Evolutionary conservation across 1,284 basidiomycete genomes (phyloP).

Genomic region (Coniferiporia weirii): DNA sequence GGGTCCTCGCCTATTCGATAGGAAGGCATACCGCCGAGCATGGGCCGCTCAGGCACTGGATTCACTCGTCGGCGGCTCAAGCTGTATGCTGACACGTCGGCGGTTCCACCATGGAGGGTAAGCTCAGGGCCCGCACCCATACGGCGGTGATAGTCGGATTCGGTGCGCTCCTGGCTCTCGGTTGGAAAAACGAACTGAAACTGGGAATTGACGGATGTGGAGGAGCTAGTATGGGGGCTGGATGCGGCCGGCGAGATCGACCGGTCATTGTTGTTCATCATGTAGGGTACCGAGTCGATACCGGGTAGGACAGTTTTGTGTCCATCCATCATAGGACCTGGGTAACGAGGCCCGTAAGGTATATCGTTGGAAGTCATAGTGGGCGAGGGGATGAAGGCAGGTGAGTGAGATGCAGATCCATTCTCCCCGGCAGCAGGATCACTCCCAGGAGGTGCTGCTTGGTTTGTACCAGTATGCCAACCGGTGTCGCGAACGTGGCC

Average conservation of each 20-base stretch:
- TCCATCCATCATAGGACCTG: conserved; percentile 40
- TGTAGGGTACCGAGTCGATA: conserved; percentile 55
- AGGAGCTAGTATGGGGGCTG: conserved; percentile 60
- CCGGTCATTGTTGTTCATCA: conserved; percentile 56
- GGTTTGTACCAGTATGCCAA: conserved; percentile 45
- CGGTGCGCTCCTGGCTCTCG: conserved; percentile 49
- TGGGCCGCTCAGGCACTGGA: conserved; percentile 43
- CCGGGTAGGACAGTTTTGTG: conserved; percentile 53
- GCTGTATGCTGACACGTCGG: conserved; percentile 66
- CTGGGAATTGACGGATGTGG: conserved; percentile 55
- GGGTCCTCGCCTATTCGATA: conserved; percentile 42
- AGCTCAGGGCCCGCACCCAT: conserved; percentile 50
- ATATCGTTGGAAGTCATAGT: conserved; percentile 54
- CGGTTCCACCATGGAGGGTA: conserved; percentile 64
- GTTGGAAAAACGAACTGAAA: conserved; percentile 59
- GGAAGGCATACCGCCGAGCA: conserved; percentile 46
- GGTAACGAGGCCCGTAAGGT: conserved; percentile 46
- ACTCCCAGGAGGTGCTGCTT: conserved; percentile 39
- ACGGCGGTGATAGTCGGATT: conserved; percentile 61
- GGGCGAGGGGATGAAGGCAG: conserved; percentile 51
- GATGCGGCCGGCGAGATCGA: conserved; percentile 67
- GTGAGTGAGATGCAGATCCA: conserved; percentile 47
- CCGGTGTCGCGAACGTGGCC: conserved; percentile 44
- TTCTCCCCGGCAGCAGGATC: conserved; percentile 37
- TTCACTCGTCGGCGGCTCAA: conserved; percentile 51